A percentile compares a stretch with the other conserved stretches of the same genome.
phyloP scores from a whole-genome alignment of 2,329 filamentous ascomycete species.

The Calonectria pauciramosa region DNA sequence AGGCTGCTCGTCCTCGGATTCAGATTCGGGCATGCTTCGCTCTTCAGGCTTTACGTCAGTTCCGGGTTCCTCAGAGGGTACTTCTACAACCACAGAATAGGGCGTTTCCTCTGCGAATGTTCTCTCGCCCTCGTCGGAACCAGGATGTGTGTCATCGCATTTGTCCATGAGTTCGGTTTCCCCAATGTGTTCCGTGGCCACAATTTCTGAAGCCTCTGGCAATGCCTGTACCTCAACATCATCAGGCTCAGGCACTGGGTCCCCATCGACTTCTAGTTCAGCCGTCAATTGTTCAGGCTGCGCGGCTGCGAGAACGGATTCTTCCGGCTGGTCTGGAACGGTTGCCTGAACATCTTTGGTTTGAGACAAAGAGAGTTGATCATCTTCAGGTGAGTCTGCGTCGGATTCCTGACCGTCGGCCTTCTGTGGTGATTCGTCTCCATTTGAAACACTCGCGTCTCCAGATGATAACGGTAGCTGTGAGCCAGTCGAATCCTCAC shows the following conservation, averaged over 20 bases:
- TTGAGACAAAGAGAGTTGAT: neutral
- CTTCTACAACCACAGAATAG: neutral
- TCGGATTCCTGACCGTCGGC: neutral
- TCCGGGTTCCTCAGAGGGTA: neutral
- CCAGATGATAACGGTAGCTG: neutral
- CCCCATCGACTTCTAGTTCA: neutral
- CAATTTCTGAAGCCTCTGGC: neutral
- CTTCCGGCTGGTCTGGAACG: neutral
- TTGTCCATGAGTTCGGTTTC: neutral
- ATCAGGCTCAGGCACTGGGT: too few species aligned
- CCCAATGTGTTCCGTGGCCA: neutral
- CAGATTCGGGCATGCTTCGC: neutral
- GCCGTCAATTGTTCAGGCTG: neutral
- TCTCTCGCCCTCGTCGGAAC: neutral
- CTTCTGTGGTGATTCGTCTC: neutral
- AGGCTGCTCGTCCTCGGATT: neutral
- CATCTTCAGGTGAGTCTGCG: neutral
- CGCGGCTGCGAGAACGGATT: neutral
- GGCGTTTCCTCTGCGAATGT: neutral
- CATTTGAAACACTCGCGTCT: neutral
- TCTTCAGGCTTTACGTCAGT: neutral
- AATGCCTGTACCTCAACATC: neutral
- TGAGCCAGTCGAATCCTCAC: neutral
- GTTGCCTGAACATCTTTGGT: neutral
- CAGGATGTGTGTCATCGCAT: neutral